phyloP scores from a whole-genome alignment of 257 asterid genomes.

The Orobanche coerulescens region DNA sequence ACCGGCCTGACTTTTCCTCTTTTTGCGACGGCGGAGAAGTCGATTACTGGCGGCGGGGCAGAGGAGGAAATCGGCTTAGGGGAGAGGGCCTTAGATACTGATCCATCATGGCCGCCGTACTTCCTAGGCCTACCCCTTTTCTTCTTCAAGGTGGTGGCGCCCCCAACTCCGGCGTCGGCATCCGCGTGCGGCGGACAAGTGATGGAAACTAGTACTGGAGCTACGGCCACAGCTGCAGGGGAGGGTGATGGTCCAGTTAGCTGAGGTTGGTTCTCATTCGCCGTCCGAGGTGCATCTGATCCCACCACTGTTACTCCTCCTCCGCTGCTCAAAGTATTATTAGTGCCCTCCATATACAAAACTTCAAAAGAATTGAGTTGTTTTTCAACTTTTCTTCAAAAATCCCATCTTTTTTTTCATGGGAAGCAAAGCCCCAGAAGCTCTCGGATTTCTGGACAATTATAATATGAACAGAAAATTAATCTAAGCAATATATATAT shows the following conservation, averaged over 20 bases:
- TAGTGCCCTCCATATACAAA: conserved; percentile 44
- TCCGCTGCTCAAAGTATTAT: conserved; percentile 29
- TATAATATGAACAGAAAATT: not conserved
- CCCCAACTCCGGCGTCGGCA: conserved; percentile 20
- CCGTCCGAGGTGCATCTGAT: conserved; percentile 75
- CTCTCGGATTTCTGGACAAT: not conserved
- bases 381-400: conserved; percentile 21
- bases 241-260: conserved; percentile 44
- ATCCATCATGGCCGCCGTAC: conserved; percentile 72
- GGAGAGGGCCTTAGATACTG: conserved; percentile 42
- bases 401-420: conserved; percentile 22
- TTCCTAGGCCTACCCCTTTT: conserved; percentile 84
- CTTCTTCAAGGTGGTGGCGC: conserved; percentile 36
- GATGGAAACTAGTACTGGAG: conserved; percentile 24
- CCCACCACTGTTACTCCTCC: conserved; percentile 73
- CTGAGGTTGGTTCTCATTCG: conserved; percentile 35
- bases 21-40: conserved; percentile 57
- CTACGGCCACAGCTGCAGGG: conserved; percentile 6
- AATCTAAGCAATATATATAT: not conserved
- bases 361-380: conserved; percentile 10
- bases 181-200: conserved; percentile 30
- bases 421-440: conserved; percentile 16
- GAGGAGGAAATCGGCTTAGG: conserved; percentile 79
- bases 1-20: conserved; percentile 48
- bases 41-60: conserved; percentile 72